Evolutionary conservation across 2,329 filamentous ascomycete species (phyloP).

Genomic region (Coniochaeta prunicola): DNA sequence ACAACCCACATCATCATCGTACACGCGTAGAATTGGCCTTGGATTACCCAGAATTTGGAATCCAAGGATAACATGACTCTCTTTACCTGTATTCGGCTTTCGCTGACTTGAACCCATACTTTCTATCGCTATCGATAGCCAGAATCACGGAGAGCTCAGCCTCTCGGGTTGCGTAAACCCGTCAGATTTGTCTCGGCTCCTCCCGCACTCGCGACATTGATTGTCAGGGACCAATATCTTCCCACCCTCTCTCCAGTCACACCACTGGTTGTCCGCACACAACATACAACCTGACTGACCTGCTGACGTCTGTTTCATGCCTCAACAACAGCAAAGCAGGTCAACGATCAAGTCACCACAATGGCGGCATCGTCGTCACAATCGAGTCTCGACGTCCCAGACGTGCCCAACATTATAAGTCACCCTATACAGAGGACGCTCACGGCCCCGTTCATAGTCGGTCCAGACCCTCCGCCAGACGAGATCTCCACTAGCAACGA

Average conservation of each 20-base stretch:
- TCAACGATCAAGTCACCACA: not conserved
- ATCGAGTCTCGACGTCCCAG: not conserved
- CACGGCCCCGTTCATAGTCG: not conserved
- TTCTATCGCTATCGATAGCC: too few relatives aligned
- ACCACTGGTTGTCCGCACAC: too few relatives aligned
- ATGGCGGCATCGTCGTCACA: not conserved
- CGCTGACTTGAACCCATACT: too few relatives aligned
- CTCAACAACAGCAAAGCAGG: not conserved
- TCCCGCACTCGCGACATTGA: too few relatives aligned
- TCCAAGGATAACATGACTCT: too few relatives aligned
- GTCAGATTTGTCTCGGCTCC: too few relatives aligned
- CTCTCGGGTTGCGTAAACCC: too few relatives aligned
- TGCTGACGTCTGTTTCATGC: not conserved
- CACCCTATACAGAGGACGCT: not conserved
- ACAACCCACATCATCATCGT: not conserved
- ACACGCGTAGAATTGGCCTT: not conserved
- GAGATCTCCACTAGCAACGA: constrained; percentile 6
- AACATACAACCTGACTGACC: not conserved
- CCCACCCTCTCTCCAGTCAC: not conserved
- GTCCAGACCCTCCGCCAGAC: not conserved
- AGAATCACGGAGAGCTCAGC: too few relatives aligned
- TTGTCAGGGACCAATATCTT: too few relatives aligned
- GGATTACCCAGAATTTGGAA: not conserved
- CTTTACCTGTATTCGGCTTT: too few relatives aligned
- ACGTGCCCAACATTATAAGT: not conserved